Conservation (phyloP, 169 alveolate species). For the Plasmodium yoelii region DNA sequence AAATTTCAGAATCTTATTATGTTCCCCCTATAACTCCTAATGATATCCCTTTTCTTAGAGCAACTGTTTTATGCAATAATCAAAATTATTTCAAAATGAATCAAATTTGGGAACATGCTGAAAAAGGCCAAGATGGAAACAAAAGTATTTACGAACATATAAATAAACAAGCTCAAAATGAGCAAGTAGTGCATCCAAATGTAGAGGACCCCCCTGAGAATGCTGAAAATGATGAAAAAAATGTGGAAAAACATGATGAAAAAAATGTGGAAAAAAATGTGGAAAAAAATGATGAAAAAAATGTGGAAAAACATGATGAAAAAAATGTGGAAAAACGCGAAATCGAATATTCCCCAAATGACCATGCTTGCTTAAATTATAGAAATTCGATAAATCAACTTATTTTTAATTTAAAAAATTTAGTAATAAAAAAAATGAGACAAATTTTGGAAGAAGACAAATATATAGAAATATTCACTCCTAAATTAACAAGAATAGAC, state of each 20-base stretch:
- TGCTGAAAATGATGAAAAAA: no score
- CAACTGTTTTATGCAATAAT: no score
- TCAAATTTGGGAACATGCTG: not conserved
- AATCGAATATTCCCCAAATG: conserved; percentile 5
- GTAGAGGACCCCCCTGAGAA: no score
- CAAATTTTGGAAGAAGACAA: conserved; percentile 9
- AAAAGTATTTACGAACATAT: no score
- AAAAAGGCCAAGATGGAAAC: not conserved
- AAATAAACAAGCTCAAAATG: no score
- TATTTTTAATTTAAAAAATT: conserved; percentile 28
- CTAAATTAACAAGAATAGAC: conserved; percentile 14
- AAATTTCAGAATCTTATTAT: conserved; percentile 34
- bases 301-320: not conserved
- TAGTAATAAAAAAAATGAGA: conserved; percentile 3
- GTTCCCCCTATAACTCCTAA: conserved; percentile 7
- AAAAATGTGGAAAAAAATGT: no score
- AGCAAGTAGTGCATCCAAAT: no score
- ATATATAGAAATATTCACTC: conserved; percentile 37
- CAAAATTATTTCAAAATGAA: no score
- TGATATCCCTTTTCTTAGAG: not conserved
- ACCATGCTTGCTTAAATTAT: not conserved
- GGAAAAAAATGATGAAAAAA: no score
- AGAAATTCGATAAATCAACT: conserved; percentile 25
- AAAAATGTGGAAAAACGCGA: no score
- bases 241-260: no score